These are phyloP conservation scores for Sporothrix pallida DNA, from an alignment of 2,329 filamentous ascomycete species.

Conservation along the genomic window DNA sequence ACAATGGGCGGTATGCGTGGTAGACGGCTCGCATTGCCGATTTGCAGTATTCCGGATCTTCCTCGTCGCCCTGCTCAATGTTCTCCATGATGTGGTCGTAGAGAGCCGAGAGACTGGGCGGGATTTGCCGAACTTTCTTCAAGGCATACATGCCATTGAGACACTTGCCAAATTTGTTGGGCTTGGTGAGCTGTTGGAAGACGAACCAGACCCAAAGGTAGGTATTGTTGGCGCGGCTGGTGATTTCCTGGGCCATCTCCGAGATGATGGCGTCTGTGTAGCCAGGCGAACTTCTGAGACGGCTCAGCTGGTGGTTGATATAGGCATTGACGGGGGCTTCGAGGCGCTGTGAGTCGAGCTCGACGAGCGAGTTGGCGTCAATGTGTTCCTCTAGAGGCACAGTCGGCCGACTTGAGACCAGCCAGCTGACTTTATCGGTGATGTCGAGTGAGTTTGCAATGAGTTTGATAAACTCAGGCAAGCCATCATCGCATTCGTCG, in stretches of 20 bases:
- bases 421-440: slow-evolving; percentile 24
- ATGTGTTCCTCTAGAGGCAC: not conserved
- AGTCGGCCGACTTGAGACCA: slow-evolving; percentile 24
- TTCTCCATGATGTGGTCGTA: slow-evolving; percentile 27
- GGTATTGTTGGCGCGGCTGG: slow-evolving; percentile 23
- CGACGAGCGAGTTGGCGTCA: slow-evolving; percentile 5
- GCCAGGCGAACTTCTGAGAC: not conserved
- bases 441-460: not conserved
- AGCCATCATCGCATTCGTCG: slow-evolving; percentile 18
- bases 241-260: slow-evolving; percentile 1
- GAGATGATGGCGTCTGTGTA: slow-evolving; percentile 5
- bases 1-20: slow-evolving; percentile 19
- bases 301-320: slow-evolving; percentile 25
- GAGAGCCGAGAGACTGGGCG: slow-evolving; percentile 1
- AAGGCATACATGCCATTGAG: slow-evolving; percentile 14
- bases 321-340: slow-evolving; percentile 23
- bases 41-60: not conserved
- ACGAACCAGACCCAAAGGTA: slow-evolving; percentile 29
- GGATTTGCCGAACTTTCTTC: not conserved
- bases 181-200: slow-evolving; percentile 18
- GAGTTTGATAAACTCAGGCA: slow-evolving; percentile 15
- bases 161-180: not conserved
- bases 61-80: not conserved
- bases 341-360: slow-evolving; percentile 20
- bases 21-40: slow-evolving; percentile 8